Percentiles rank a stretch among this genome's conserved stretches.
Evolutionary conservation across 2,329 filamentous ascomycete genomes (phyloP).

Genomic region (Phaeosphaeriaceae sp.): DNA sequence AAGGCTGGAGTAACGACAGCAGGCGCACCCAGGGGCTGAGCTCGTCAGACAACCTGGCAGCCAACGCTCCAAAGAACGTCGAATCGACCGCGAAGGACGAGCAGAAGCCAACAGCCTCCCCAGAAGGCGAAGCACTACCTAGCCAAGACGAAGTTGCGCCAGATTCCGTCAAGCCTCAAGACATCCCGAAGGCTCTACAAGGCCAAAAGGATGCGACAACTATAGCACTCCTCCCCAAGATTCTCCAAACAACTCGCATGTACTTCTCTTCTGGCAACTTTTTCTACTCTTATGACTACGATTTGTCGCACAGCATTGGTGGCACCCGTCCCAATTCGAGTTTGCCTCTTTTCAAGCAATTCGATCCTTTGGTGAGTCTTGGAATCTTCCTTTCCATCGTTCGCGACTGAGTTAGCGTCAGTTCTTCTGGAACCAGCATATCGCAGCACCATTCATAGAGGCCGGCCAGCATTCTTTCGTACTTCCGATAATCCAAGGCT

Average conservation of each 20-base stretch:
- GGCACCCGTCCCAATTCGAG: slow-evolving; percentile 54
- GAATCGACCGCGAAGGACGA: slow-evolving; percentile 38
- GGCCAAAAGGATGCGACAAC: slow-evolving; percentile 44
- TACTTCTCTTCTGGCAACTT: slow-evolving; percentile 86
- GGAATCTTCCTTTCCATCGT: not conserved
- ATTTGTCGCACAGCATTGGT: slow-evolving; percentile 76
- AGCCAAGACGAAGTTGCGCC: slow-evolving; percentile 27
- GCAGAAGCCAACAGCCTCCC: slow-evolving; percentile 20
- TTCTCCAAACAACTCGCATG: slow-evolving; percentile 83
- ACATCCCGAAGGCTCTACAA: slow-evolving; percentile 44
- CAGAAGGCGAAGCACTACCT: slow-evolving; percentile 28
- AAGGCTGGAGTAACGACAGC: slow-evolving; percentile 78
- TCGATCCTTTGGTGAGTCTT: slow-evolving; percentile 68
- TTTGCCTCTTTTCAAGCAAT: slow-evolving; percentile 73
- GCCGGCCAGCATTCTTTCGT: slow-evolving; percentile 75
- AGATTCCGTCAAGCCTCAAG: slow-evolving; percentile 37
- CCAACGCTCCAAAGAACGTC: slow-evolving; percentile 42
- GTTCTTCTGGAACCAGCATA: slow-evolving; percentile 91
- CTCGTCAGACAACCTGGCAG: slow-evolving; percentile 54
- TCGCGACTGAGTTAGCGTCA: slow-evolving; percentile 27
- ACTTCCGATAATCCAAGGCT: slow-evolving; percentile 90
- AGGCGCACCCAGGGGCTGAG: slow-evolving; percentile 75
- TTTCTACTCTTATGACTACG: slow-evolving; percentile 94
- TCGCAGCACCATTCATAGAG: slow-evolving; percentile 77
- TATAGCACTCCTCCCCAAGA: slow-evolving; percentile 73